Base-by-base conservation (phyloP, 495 filamentous ascomycete genomes). In the Xylaria intraflava region DNA sequence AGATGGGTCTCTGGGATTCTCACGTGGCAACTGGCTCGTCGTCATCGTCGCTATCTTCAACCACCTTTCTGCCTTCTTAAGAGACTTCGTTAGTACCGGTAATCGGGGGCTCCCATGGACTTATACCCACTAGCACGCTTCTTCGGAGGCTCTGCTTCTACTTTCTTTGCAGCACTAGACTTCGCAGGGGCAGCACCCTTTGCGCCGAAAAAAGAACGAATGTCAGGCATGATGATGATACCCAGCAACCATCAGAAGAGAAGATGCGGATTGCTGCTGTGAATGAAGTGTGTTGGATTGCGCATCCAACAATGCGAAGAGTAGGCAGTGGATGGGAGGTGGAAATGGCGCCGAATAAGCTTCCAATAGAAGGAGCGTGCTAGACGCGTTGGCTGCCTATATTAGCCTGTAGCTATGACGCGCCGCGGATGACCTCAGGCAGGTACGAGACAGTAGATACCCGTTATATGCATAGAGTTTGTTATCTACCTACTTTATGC, bases 41-140 rank as follows among this genome's bases (percentile, higher is more conserved):
- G 24, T 88, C 85, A 2, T 90, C 87, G 36, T 88, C 85, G 60
- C 85, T 88, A 47, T 90, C 87, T 57, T 87, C 83, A 29, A 91
- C 70, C 22, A 91, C 78, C 62, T 88, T 89, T 36, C 86, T 79
- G 43, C 73, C 78, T 51, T 80, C 83, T 87, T 53, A 19, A 19
- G 40, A 17, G 2, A 42, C 16, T 7, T 12, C 1, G 17, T 43
- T 54, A 75, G 66, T 29, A 23, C 23, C 24, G 17, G 22, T 29
- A 57, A 38, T 9, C 2, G 23, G 27, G 11, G 17, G 12, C 16
- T 24, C 3, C 19, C 1, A 10, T 23, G 19, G 33, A 55, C 60
- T 50, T 53, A 63, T 65, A 62, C 70, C 26, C 44, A 76, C 69
- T 73, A 64, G 49, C 58, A 56, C 70, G 65, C 10, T 58, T 52